A percentile compares a stretch with the other conserved stretches of the same genome.
Evolutionary conservation across 2,329 filamentous ascomycete species (phyloP).

Genomic region (Fusarium sacchari): DNA sequence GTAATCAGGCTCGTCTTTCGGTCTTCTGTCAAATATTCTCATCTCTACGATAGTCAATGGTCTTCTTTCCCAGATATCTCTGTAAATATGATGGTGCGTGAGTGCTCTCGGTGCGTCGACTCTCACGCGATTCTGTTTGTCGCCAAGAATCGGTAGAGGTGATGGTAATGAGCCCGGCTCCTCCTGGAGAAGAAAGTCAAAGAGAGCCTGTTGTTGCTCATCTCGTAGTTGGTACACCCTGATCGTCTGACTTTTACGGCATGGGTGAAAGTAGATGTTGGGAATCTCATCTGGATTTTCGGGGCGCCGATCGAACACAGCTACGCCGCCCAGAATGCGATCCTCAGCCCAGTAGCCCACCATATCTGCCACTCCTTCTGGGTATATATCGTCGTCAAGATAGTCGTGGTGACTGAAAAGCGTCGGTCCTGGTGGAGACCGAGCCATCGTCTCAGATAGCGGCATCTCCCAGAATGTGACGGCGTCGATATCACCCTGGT

Average conservation of each 20-base stretch:
- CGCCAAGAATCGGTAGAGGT: constrained; percentile 12
- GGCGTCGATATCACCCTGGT: constrained; percentile 9
- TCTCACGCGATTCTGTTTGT: constrained; percentile 11
- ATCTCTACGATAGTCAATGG: not conserved
- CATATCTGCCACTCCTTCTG: constrained; percentile 12
- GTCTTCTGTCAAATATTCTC: constrained; percentile 7
- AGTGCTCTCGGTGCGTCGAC: constrained; percentile 18
- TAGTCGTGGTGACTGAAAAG: constrained; percentile 22
- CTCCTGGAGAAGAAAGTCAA: constrained; percentile 6
- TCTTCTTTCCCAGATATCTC: constrained; percentile 27
- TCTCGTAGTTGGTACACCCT: constrained; percentile 21
- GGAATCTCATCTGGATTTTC: not conserved
- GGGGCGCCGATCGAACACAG: constrained; percentile 1
- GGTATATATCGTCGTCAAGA: constrained; percentile 24
- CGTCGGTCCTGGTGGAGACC: not conserved
- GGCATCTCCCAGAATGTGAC: constrained; percentile 19
- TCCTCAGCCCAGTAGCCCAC: constrained; percentile 31
- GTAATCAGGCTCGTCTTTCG: constrained; percentile 22
- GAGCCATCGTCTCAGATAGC: not conserved
- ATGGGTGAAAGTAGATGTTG: constrained; percentile 25
- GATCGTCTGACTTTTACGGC: constrained; percentile 16
- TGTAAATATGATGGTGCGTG: constrained; percentile 11
- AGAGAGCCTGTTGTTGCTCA: constrained; percentile 14
- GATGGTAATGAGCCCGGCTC: not conserved
- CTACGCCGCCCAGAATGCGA: constrained; percentile 13